Conservation (phyloP, 148 eudicot genomes). For the Persicaria tinctoria region DNA sequence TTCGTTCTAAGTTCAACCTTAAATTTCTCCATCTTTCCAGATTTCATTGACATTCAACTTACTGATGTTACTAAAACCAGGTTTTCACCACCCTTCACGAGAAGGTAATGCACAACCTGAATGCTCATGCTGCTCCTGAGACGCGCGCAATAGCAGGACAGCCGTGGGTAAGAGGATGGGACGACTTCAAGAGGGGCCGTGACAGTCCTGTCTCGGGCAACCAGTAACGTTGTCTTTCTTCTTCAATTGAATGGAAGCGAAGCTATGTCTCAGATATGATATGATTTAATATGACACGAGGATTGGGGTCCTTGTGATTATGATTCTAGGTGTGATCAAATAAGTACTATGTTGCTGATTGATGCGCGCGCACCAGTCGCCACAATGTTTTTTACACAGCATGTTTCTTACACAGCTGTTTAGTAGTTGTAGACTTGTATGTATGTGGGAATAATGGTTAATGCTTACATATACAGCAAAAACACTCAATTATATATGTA, state of each 20-base stretch:
- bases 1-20: background rate
- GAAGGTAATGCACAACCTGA: slow-evolving; percentile 54
- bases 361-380: background rate
- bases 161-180: slow-evolving; percentile 99
- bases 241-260: background rate
- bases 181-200: slow-evolving; percentile 76
- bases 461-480: background rate
- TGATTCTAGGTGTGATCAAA: background rate
- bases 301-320: background rate
- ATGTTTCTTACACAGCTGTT: background rate
- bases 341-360: background rate
- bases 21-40: background rate
- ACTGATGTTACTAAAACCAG: slow-evolving; percentile 20
- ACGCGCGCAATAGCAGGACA: slow-evolving; percentile 79
- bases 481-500: background rate
- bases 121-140: slow-evolving; percentile 67
- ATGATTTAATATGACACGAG: background rate
- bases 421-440: background rate
- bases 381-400: background rate
- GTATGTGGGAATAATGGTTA: background rate
- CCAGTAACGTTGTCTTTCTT: slow-evolving; percentile 36
- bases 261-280: background rate
- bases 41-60: background rate
- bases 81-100: slow-evolving; percentile 62
- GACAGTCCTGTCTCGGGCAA: slow-evolving; percentile 67